Conservation (phyloP, 768 basidiomycete species). For the Hemileccinum impolitum region DNA sequence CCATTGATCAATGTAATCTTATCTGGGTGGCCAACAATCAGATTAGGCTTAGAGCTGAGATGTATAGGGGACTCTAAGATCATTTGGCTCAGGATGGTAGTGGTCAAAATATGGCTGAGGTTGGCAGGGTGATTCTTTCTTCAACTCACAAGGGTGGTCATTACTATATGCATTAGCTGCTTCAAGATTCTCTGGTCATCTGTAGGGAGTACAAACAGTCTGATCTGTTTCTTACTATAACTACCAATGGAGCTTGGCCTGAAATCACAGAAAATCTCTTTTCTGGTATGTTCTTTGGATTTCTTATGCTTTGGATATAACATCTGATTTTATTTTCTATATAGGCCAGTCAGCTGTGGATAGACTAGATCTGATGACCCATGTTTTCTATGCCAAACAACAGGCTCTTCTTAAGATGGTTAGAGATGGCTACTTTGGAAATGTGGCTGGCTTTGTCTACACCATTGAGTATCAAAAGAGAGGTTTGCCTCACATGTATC, state of each 20-base stretch:
- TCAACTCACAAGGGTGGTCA: conserved; percentile 38
- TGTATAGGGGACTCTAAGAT: conserved; percentile 25
- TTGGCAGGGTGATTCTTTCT: conserved; percentile 37
- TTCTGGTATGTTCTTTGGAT: conserved; percentile 18
- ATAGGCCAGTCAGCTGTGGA: background rate
- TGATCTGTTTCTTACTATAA: conserved; percentile 27
- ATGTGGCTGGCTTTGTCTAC: conserved; percentile 40
- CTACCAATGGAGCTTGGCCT: conserved; percentile 48
- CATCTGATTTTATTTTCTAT: background rate
- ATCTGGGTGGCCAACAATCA: conserved; percentile 36
- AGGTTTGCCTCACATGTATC: conserved; percentile 48
- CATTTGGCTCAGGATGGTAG: conserved; percentile 19
- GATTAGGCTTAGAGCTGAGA: conserved; percentile 28
- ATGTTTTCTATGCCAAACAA: conserved; percentile 27
- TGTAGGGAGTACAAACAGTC: conserved; percentile 32
- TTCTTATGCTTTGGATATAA: background rate
- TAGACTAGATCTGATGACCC: background rate
- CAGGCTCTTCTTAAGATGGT: conserved; percentile 36
- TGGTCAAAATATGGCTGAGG: conserved; percentile 24
- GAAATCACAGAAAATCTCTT: conserved; percentile 38
- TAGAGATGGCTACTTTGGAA: conserved; percentile 34
- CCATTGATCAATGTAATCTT: conserved; percentile 39
- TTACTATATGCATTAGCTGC: conserved; percentile 39
- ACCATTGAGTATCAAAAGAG: conserved; percentile 58
- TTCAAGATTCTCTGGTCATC: conserved; percentile 47